These are phyloP conservation scores for Xylaria cubensis DNA, from an alignment of 495 filamentous ascomycete species.

Conservation along the genomic window DNA sequence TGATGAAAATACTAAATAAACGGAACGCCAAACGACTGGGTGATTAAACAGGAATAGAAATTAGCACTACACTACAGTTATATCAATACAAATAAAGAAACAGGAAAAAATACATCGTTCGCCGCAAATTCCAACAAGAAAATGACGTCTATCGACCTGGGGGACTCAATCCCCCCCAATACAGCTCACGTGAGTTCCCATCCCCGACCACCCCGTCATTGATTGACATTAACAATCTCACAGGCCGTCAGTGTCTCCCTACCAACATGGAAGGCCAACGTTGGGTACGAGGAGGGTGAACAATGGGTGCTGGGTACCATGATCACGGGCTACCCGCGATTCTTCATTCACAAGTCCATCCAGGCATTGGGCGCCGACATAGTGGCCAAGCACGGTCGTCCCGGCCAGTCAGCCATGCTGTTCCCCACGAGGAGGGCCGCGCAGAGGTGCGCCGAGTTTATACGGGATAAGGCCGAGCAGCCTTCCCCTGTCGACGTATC, in stretches of 20 bases:
- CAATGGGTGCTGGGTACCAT: slow-evolving; percentile 84
- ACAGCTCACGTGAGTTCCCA: slow-evolving; percentile 63
- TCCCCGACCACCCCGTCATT: slow-evolving; percentile 22
- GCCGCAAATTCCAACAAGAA: not conserved
- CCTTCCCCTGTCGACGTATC: slow-evolving; percentile 58
- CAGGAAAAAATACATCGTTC: not conserved
- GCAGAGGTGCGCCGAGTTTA: slow-evolving; percentile 72
- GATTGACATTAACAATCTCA: slow-evolving; percentile 4
- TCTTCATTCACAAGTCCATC: slow-evolving; percentile 90
- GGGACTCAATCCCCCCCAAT: slow-evolving; percentile 65
- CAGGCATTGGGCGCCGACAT: slow-evolving; percentile 74
- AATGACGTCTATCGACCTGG: slow-evolving; percentile 55
- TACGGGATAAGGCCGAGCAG: slow-evolving; percentile 59
- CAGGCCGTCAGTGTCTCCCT: slow-evolving; percentile 96
- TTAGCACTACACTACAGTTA: not conserved
- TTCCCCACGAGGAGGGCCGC: slow-evolving; percentile 77
- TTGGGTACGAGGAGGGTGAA: slow-evolving; percentile 93
- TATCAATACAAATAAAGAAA: not conserved
- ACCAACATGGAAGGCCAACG: slow-evolving; percentile 88
- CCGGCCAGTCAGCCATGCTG: slow-evolving; percentile 73
- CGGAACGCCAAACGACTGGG: not conserved
- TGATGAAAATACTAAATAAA: not conserved
- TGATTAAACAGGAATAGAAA: not conserved
- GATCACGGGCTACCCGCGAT: slow-evolving; percentile 94
- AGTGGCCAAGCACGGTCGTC: slow-evolving; percentile 64